phyloP scores from a whole-genome alignment of 495 filamentous ascomycete genomes.

The Pseudoneurospora amorphoporcata region DNA sequence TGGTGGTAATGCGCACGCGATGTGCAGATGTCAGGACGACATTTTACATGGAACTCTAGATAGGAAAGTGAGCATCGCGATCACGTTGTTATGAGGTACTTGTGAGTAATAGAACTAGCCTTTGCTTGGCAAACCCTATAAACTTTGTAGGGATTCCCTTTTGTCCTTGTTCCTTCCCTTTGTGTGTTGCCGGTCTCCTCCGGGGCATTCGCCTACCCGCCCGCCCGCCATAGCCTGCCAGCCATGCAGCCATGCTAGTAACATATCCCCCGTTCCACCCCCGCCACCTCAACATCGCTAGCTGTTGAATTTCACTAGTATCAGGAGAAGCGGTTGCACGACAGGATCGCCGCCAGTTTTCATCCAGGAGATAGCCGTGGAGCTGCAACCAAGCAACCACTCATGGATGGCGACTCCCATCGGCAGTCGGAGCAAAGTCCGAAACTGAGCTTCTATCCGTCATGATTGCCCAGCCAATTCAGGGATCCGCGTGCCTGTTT shows the following conservation, averaged over 20 bases:
- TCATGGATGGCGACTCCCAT: neutral
- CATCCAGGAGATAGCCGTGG: neutral
- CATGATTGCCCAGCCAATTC: neutral
- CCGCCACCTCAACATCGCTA: neutral
- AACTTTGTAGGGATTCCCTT: neutral
- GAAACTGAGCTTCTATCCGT: neutral
- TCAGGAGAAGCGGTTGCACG: neutral
- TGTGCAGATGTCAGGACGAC: too few species aligned
- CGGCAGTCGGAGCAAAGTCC: neutral
- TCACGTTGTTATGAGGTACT: too few species aligned
- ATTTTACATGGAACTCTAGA: too few species aligned
- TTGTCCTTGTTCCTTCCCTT: neutral
- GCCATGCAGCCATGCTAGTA: neutral
- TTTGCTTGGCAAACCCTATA: neutral
- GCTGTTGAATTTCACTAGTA: neutral
- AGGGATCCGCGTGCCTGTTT: neutral
- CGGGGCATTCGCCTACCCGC: neutral
- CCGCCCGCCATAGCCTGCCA: neutral
- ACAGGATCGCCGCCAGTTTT: neutral
- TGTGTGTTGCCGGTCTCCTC: neutral
- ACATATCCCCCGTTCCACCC: neutral
- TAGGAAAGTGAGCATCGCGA: too few species aligned
- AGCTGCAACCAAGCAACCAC: neutral
- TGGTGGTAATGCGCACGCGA: too few species aligned
- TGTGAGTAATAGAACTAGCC: neutral